phyloP scores from a whole-genome alignment of 2,329 filamentous ascomycete species.

The Akanthomyces dipterigenus region DNA sequence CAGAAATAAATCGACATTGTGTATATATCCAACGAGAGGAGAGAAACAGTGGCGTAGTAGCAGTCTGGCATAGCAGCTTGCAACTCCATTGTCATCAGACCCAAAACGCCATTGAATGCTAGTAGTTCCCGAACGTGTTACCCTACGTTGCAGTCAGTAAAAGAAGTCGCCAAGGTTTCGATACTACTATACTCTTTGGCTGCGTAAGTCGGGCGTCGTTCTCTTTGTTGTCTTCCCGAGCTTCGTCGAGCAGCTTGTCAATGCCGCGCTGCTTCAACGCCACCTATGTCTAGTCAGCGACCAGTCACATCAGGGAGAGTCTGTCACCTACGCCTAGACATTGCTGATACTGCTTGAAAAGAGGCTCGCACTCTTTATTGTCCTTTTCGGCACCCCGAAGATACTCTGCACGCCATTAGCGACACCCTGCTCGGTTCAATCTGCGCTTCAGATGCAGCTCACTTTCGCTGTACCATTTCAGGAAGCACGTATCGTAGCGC shows the following conservation, averaged over 20 bases:
- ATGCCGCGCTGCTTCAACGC: slow-evolving; percentile 85
- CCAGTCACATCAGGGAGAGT: not conserved
- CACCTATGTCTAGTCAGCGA: slow-evolving; percentile 45
- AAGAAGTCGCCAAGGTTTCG: slow-evolving; percentile 41
- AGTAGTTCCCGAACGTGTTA: slow-evolving; percentile 26
- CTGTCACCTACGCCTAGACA: slow-evolving; percentile 65
- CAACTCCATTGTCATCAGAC: not conserved
- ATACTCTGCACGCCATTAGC: slow-evolving; percentile 57
- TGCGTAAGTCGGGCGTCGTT: slow-evolving; percentile 57
- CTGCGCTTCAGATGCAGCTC: slow-evolving; percentile 28
- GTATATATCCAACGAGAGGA: slow-evolving; percentile 4
- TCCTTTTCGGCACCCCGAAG: slow-evolving; percentile 75
- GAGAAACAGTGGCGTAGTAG: not conserved
- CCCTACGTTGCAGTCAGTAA: not conserved
- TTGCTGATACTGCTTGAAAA: slow-evolving; percentile 84
- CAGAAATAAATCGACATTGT: not conserved
- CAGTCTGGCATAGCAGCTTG: not conserved
- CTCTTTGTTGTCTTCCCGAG: slow-evolving; percentile 80
- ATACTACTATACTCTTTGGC: slow-evolving; percentile 32
- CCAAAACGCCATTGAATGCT: slow-evolving; percentile 1
- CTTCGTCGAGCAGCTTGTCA: slow-evolving; percentile 86
- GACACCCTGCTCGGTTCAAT: slow-evolving; percentile 9
- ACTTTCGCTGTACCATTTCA: slow-evolving; percentile 99
- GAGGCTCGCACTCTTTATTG: slow-evolving; percentile 73
- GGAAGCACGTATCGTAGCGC: slow-evolving; percentile 92